Evolutionary conservation across 2,329 filamentous ascomycete genomes (phyloP), one percentile per base, ranked within the genome.

Genomic region (Xylariales sp.): DNA sequence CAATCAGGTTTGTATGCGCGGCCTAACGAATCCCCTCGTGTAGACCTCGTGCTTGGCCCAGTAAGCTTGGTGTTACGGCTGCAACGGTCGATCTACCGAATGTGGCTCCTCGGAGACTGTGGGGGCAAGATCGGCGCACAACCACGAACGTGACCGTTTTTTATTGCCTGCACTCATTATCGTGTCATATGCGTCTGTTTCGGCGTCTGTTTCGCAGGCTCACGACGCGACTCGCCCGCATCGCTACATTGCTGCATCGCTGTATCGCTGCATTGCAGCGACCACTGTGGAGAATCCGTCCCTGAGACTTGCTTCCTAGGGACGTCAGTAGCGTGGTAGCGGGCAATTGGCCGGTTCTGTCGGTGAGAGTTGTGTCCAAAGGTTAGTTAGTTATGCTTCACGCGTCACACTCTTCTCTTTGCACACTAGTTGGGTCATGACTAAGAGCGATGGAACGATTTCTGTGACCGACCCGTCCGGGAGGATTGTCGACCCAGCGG

Each of bases 121-220:
- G 56, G 65, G 56, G 41, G 12, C 56, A 66, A 55, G 61, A 64
- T 63, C 39, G 48, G 57, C 65, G 45, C 39, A 23, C 23, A 41
- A 56, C 28, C 5, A 23, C 36, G 34, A 58, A 58, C 67, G 43
- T 67, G 54, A 52, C 48, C 10, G 18, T 56, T 53, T 59, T 59
- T 32, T 30, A 45, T 52, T 61, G 50, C 30, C 23, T 36, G 45
- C 32, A 36, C 9, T 49, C 52, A 59, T 49, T 23, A 50, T 58
- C 34, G 58, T 59, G 56, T 69, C 67, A 67, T 64, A 48, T 41
- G 59, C 41, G n/a, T 60, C 6, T 34, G 7, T 23, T 34, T 52
- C 48, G 49, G 59, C 32, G 28, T 56, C 9, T 34, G 7, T 32
- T 34, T 45, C 48, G 49, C 48, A 14, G n/a, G 16, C 39, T 34